These are phyloP conservation scores for Rhodomyrtus psidioides DNA, from an alignment of 441 rosid species.

Conservation along the genomic window DNA sequence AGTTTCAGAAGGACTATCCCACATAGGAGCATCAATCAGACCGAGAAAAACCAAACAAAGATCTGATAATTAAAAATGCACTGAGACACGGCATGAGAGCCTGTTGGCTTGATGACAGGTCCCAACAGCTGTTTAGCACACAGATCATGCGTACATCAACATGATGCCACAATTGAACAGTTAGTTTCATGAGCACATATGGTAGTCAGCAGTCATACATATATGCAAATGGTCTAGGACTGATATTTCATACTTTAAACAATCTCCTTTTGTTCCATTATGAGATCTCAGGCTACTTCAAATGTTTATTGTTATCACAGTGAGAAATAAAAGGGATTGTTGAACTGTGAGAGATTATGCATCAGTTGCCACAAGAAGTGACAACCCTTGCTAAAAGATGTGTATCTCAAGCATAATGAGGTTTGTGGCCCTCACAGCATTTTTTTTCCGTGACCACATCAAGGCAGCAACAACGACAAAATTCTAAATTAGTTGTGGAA, in stretches of 20 bases:
- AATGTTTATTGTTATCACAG: neutral
- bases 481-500: neutral
- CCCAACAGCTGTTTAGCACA: neutral
- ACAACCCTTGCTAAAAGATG: neutral
- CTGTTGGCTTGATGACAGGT: neutral
- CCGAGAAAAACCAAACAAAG: neutral
- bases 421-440: neutral
- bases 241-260: neutral
- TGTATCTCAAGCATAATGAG: neutral
- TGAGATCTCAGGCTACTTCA: neutral
- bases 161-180: neutral
- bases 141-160: neutral
- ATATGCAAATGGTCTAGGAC: neutral
- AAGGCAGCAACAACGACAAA: neutral
- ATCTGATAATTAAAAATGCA: neutral
- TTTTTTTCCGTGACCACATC: neutral
- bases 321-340: neutral
- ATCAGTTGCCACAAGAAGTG: neutral
- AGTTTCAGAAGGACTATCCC: neutral
- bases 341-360: neutral
- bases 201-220: neutral
- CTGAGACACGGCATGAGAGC: neutral
- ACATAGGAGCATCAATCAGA: neutral
- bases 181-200: neutral
- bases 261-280: neutral